Base-by-base conservation (phyloP, 768 basidiomycete species). In the Obba rivulosa region DNA sequence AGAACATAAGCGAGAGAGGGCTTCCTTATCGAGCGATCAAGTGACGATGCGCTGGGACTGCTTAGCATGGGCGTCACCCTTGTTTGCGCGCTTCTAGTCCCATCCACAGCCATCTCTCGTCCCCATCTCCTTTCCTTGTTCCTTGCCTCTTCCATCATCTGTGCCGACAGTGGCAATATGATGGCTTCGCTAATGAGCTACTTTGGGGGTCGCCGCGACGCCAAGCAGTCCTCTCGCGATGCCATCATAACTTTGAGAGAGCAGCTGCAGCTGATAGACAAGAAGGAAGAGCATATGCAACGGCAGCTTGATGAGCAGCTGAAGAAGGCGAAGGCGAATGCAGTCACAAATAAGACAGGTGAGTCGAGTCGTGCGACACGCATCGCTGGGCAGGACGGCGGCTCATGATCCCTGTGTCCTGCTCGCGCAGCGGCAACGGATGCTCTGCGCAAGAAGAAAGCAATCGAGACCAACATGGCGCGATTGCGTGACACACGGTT, bases 271-370 rank as follows among this genome's bases (percentile, higher is more conserved):
- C 87, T 95, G 84, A 83, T 98, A 57, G 93, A 97, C 80, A 99
- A 97, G 91, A 97, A 95, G 76, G 96, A 97, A 73, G 95, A 98
- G 66, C 77, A 90, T 67, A 72, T 97, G 53, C 85, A 87, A 77
- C 93, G 89, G 81, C 92, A 94, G 82, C 89, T 96, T 56, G 92
- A 95, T 45, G 92, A 96, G 55, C 95, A 98, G 61, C 56, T 82
- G 59, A 84, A 83, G 77, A 95, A 91, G 72, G 96, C 96, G 14
- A 85, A 79, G 66, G 81, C 85, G 25, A 96, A 97, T 66, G 94
- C 92, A 39, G 90, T 95, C 42, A 81, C 86, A 44, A 98, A 97
- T 67, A 95, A 95, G 74, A 67, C 82, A 61, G 83, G 95, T 97
- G 65, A 65, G 93, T 76, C n/a, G 36, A 47, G 17, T 10, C 40